Percentiles rank a stretch among this genome's conserved stretches.
phyloP scores from a whole-genome alignment of 441 rosid genomes.

The Brassica balearica region DNA sequence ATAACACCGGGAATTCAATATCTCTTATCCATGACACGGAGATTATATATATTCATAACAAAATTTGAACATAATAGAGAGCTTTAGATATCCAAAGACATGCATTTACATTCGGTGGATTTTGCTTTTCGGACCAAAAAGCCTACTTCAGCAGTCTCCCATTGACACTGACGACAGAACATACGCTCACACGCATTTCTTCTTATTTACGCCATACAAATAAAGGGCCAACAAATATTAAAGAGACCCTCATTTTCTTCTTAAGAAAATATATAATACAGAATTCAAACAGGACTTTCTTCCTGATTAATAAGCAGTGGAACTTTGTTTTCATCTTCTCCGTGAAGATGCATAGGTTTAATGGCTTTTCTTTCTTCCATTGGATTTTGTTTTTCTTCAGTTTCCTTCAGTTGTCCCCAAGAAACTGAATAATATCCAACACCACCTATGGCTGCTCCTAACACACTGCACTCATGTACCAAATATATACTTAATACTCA shows the following conservation, averaged over 20 bases:
- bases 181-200: constrained; percentile 21
- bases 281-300: constrained; percentile 43
- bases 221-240: constrained; percentile 27
- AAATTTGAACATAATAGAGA: constrained; percentile 17
- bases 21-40: neutral
- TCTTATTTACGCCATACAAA: constrained; percentile 27
- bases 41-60: constrained; percentile 8
- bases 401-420: constrained; percentile 71
- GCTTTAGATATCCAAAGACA: constrained; percentile 22
- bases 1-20: too few relatives aligned
- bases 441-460: constrained; percentile 71
- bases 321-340: constrained; percentile 44
- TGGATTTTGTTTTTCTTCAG: constrained; percentile 42
- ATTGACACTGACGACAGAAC: constrained; percentile 23
- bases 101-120: constrained; percentile 28
- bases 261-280: constrained; percentile 12
- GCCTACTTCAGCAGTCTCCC: constrained; percentile 43
- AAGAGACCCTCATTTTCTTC: constrained; percentile 24
- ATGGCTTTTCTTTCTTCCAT: constrained; percentile 27
- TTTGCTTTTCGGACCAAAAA: constrained; percentile 48
- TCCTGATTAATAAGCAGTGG: constrained; percentile 65
- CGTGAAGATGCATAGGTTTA: constrained; percentile 37
- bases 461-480: constrained; percentile 50
- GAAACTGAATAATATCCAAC: constrained; percentile 63
- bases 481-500: constrained; percentile 1